Conservation (phyloP, 176 grass and related monocot genomes). For the Zoysia japonica region DNA sequence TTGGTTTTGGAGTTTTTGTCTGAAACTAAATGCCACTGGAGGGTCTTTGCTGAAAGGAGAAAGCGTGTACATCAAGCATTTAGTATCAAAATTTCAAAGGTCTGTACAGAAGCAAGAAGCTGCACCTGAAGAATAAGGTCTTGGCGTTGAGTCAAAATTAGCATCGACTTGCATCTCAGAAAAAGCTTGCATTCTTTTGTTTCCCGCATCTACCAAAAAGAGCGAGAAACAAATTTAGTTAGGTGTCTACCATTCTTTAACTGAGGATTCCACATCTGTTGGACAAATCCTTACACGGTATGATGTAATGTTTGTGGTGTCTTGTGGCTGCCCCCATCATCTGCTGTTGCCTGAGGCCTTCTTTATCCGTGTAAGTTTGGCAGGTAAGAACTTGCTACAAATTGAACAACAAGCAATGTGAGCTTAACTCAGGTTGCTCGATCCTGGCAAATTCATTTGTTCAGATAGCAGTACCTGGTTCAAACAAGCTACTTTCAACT, state of each 20-base stretch:
- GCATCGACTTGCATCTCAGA: constrained; percentile 53
- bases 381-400: constrained; percentile 75
- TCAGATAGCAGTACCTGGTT: constrained; percentile 64
- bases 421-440: not conserved
- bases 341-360: constrained; percentile 83
- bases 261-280: constrained; percentile 16
- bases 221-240: constrained; percentile 32
- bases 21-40: constrained; percentile 92
- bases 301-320: constrained; percentile 85
- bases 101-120: constrained; percentile 26
- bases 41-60: constrained; percentile 72
- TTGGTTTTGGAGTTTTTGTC: constrained; percentile 61
- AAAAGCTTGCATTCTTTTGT: constrained; percentile 52
- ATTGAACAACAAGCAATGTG: constrained; percentile 32
- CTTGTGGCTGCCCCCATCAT: constrained; percentile 54
- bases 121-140: constrained; percentile 70
- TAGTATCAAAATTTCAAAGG: constrained; percentile 32
- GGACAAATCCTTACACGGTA: constrained; percentile 63
- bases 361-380: constrained; percentile 91
- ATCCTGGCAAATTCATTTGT: not conserved
- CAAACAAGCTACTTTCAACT: constrained; percentile 76
- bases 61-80: constrained; percentile 7
- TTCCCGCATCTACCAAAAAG: constrained; percentile 49
- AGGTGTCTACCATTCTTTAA: constrained; percentile 11
- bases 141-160: constrained; percentile 53